Evolutionary conservation across 768 basidiomycete genomes (phyloP).

Genomic region (Agrocybe praecox): DNA sequence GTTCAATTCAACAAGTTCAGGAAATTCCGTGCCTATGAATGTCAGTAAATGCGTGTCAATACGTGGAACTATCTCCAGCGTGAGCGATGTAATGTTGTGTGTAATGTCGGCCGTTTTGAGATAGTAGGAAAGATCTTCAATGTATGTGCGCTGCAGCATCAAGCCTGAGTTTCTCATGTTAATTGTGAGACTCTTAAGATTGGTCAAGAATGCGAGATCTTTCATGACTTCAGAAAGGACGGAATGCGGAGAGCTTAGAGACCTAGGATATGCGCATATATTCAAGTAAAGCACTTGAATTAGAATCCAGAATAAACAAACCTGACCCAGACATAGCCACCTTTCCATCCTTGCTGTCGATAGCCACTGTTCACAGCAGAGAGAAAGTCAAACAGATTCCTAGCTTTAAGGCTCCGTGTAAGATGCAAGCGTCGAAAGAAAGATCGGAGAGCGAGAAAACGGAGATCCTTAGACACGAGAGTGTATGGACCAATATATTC

Average conservation of each 20-base stretch:
- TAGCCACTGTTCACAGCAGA: slow-evolving; percentile 10
- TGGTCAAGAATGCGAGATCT: slow-evolving; percentile 30
- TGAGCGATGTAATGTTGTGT: slow-evolving; percentile 45
- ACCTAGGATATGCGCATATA: slow-evolving; percentile 26
- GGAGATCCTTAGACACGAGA: slow-evolving; percentile 41
- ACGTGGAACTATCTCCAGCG: slow-evolving; percentile 55
- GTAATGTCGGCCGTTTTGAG: slow-evolving; percentile 32
- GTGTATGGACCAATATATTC: slow-evolving; percentile 37
- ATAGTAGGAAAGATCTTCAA: slow-evolving; percentile 33
- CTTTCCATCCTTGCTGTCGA: slow-evolving; percentile 13
- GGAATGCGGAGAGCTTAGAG: slow-evolving; percentile 31
- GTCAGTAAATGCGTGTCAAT: slow-evolving; percentile 53
- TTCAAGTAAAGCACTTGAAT: not conserved
- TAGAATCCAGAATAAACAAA: slow-evolving; percentile 26
- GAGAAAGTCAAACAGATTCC: slow-evolving; percentile 12
- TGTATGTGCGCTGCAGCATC: slow-evolving; percentile 42
- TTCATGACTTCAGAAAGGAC: slow-evolving; percentile 26
- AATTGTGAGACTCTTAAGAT: slow-evolving; percentile 40
- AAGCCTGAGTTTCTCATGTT: slow-evolving; percentile 45
- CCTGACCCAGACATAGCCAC: slow-evolving; percentile 49
- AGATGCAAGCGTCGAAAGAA: slow-evolving; percentile 36
- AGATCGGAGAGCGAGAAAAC: slow-evolving; percentile 42
- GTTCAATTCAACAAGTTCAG: slow-evolving; percentile 47
- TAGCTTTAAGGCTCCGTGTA: slow-evolving; percentile 8
- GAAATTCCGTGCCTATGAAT: slow-evolving; percentile 48